Evolutionary conservation across 495 filamentous ascomycete species (phyloP), one percentile per base, ranked within the genome.

Genomic region (Annulohypoxylon stygium): DNA sequence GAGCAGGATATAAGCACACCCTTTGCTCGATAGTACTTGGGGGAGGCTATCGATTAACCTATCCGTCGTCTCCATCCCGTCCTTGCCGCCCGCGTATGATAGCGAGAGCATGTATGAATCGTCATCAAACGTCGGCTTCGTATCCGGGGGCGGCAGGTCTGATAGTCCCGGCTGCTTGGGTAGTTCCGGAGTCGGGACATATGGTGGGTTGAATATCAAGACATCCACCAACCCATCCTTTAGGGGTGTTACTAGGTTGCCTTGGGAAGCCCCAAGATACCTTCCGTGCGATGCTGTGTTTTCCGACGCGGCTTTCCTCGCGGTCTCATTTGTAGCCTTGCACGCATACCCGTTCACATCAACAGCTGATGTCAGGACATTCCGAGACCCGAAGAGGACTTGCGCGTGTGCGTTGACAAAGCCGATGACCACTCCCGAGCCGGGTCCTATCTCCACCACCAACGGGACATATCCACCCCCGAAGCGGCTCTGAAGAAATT

Each of bases 171-270:
- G 75, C 9, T 82, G 83, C 1, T 88, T 65, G 8, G 81, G 95
- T 30, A 97, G 74, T n/a, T 88, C 87, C 14, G 87, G 82, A 0
- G 93, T 95, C 4, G 96, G 96, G 6, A 98, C 96, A 74, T 99
- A 99, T 0, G 96, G 96, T 37, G 96, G 96, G 78, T 99, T 99
- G 86, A 98, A 98, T 36, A 99, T 86, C 33, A 98, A 83, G 23
- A 99, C 87, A 77, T 98, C 96, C 0, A 97, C 88, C 39, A 77
- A 76, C 2, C 85, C 80, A 0, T 80, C 71, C 1, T 86, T 83
- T 5, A 97, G 65, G 2, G 90, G 81, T 11, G 85, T 77, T 8
- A 83, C 81, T 0, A 99, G 85, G 74, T 97, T 91, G 4, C 86
- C 89, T 16, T 86, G 88, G 9, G 93, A 50, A 16, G 90, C 85